Evolutionary conservation across 2,329 filamentous ascomycete genomes (phyloP).

Genomic region (Epichloe coenophiala): DNA sequence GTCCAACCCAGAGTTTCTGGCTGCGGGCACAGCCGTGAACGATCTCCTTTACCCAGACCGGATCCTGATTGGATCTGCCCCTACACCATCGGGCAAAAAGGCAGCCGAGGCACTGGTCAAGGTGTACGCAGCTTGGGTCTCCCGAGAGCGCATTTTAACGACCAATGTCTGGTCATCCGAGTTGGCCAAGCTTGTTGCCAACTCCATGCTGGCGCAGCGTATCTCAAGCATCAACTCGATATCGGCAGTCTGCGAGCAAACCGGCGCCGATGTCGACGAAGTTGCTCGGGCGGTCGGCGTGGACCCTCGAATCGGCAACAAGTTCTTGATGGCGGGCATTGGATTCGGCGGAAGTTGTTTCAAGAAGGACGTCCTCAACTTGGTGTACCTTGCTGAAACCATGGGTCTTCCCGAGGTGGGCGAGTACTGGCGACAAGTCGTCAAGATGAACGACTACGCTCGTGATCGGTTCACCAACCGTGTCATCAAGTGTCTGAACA

Average conservation of each 20-base stretch:
- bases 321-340: slow-evolving; percentile 61
- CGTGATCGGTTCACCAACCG: slow-evolving; percentile 53
- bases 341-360: slow-evolving; percentile 75
- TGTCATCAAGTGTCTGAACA: slow-evolving; percentile 53
- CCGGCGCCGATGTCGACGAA: slow-evolving; percentile 63
- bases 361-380: slow-evolving; percentile 63
- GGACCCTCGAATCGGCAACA: slow-evolving; percentile 57
- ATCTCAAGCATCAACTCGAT: slow-evolving; percentile 73
- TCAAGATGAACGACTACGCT: slow-evolving; percentile 66
- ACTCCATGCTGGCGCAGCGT: slow-evolving; percentile 67
- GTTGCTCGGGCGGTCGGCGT: slow-evolving; percentile 53
- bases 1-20: slow-evolving; percentile 71
- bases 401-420: slow-evolving; percentile 58
- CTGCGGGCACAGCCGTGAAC: slow-evolving; percentile 61
- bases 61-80: slow-evolving; percentile 58
- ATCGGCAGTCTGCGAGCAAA: slow-evolving; percentile 65
- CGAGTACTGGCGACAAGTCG: slow-evolving; percentile 61
- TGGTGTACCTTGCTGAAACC: slow-evolving; percentile 60
- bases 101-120: slow-evolving; percentile 51
- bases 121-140: slow-evolving; percentile 61
- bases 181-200: slow-evolving; percentile 65
- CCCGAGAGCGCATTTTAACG: slow-evolving; percentile 52
- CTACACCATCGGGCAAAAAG: slow-evolving; percentile 42
- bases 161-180: slow-evolving; percentile 69
- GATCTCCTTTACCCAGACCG: slow-evolving; percentile 60